Conservation (phyloP, 140 eudicot species). For the Erigeron philadelphicus region DNA sequence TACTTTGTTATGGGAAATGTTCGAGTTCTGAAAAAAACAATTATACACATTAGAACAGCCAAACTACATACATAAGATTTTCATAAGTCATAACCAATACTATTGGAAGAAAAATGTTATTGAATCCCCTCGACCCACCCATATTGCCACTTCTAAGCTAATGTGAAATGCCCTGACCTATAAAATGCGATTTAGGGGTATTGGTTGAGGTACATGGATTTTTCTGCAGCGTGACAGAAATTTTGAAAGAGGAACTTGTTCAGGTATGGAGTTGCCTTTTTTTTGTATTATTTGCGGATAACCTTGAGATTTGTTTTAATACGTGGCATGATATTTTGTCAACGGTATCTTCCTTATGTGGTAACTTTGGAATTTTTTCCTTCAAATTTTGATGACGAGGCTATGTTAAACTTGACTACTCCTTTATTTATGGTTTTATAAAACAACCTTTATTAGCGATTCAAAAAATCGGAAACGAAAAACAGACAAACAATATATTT, state of each 20-base stretch:
- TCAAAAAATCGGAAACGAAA: no score
- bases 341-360: slow-evolving; percentile 83
- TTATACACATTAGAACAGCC: no score
- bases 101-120: no score
- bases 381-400: slow-evolving; percentile 92
- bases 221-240: slow-evolving; percentile 82
- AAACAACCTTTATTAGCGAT: no score
- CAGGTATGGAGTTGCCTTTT: slow-evolving; percentile 36
- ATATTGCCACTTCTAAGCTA: neutral
- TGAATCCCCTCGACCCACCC: neutral
- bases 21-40: no score
- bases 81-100: no score
- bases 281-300: slow-evolving; percentile 10
- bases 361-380: slow-evolving; percentile 78
- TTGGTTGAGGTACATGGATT: slow-evolving; percentile 68
- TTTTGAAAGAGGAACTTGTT: slow-evolving; percentile 71
- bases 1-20: no score
- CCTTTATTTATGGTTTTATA: no score
- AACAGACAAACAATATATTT: no score
- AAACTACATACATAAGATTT: no score
- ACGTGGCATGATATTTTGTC: slow-evolving; percentile 24
- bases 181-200: slow-evolving; percentile 51
- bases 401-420: no score
- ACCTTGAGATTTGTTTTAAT: slow-evolving; percentile 7
- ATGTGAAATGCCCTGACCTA: slow-evolving; percentile 23